phyloP scores from a whole-genome alignment of 257 asterid species.

The Lycium ferocissimum region DNA sequence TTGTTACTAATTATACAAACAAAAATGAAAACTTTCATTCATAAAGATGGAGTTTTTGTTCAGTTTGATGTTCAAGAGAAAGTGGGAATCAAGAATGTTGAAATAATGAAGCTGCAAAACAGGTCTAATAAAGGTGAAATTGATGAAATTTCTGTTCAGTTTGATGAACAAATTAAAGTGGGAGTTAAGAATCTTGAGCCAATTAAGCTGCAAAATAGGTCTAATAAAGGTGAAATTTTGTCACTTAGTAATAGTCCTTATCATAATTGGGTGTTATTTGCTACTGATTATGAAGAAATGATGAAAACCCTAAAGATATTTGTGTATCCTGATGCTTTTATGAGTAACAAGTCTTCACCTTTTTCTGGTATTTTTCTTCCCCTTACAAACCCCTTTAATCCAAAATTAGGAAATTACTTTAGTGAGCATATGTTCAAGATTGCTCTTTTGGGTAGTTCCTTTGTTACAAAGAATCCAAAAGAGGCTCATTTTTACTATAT shows the following conservation, averaged over 20 bases:
- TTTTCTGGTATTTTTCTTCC: constrained; percentile 60
- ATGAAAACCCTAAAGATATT: constrained; percentile 52
- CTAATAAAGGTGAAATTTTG: background rate
- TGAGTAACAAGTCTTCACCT: constrained; percentile 42
- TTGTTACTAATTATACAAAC: background rate
- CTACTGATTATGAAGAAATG: constrained; percentile 67
- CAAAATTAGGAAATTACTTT: constrained; percentile 74
- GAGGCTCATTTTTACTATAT: constrained; percentile 72
- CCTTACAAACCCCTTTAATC: constrained; percentile 56
- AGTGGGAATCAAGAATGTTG: background rate
- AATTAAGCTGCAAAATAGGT: background rate
- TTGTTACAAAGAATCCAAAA: constrained; percentile 52
- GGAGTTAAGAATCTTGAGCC: background rate
- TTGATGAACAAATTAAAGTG: background rate
- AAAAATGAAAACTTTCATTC: background rate
- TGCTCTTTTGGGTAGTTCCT: constrained; percentile 62
- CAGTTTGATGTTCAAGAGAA: background rate
- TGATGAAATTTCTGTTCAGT: background rate
- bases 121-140: background rate
- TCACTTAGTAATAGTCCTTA: constrained; percentile 46
- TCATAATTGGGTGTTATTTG: constrained; percentile 67
- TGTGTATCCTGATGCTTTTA: constrained; percentile 61
- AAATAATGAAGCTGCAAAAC: background rate
- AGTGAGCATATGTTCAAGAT: constrained; percentile 82
- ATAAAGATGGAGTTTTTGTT: background rate